These are phyloP conservation scores for Pythium inflatum DNA, from an alignment of 352 stramenopile species.

Conservation along the genomic window DNA sequence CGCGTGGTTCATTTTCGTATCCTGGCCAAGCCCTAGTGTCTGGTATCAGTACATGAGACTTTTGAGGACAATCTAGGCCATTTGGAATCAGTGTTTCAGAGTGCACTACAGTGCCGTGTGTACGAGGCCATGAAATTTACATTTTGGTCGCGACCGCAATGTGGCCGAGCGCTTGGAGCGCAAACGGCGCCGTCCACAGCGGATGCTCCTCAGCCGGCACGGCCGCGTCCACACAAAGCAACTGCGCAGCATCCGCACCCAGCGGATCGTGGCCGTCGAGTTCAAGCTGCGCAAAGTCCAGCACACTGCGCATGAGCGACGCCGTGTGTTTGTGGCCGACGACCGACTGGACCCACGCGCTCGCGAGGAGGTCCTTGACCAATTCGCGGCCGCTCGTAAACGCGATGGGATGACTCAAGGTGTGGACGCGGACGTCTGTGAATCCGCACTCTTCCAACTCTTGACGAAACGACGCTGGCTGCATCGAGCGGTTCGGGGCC, in stretches of 20 bases:
- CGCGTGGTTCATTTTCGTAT: too few species aligned
- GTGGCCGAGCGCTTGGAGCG: conserved; percentile 4
- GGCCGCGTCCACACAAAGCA: neutral
- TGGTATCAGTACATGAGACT: too few species aligned
- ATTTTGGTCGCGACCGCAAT: conserved; percentile 25
- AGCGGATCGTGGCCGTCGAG: conserved; percentile 24
- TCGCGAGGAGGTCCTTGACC: conserved; percentile 11
- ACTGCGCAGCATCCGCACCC: neutral
- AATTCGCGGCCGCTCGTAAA: conserved; percentile 27
- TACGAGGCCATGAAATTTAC: too few species aligned
- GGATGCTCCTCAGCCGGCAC: neutral
- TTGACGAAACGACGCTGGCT: conserved; percentile 17
- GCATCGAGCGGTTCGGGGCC: conserved; percentile 8
- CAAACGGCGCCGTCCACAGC: conserved; percentile 17
- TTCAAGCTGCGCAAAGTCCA: conserved; percentile 26
- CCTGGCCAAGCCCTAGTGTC: too few species aligned
- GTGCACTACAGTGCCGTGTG: too few species aligned
- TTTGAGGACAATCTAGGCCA: too few species aligned
- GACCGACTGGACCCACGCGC: neutral
- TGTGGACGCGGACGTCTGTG: conserved; percentile 16
- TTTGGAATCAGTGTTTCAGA: too few species aligned
- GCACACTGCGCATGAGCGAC: conserved; percentile 7
- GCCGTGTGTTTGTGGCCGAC: neutral
- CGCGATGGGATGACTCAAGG: conserved; percentile 13
- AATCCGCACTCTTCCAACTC: conserved; percentile 26